These are phyloP conservation scores for Naumovozyma castellii DNA, from an alignment of 805 yeast genomes.

Conservation along the genomic window DNA sequence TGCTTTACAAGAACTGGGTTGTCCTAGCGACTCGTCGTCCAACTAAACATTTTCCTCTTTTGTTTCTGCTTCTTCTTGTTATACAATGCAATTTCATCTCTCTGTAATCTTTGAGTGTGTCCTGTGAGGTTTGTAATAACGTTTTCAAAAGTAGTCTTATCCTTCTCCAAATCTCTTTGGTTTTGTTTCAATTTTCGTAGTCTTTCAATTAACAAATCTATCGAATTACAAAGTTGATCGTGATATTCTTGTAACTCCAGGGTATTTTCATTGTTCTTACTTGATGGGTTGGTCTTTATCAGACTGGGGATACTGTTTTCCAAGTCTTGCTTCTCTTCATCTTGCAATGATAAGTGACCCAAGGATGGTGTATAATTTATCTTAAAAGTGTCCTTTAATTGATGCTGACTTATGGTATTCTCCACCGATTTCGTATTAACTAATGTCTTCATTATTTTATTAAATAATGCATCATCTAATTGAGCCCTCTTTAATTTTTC, in stretches of 20 bases:
- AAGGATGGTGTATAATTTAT: conserved; percentile 13
- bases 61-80: conserved; percentile 25
- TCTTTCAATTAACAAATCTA: conserved; percentile 20
- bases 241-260: conserved; percentile 13
- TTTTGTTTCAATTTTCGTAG: conserved; percentile 32
- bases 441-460: conserved; percentile 5
- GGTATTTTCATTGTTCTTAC: conserved; percentile 4
- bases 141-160: conserved; percentile 69
- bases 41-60: conserved; percentile 9
- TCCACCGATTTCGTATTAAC: too few species aligned
- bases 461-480: conserved; percentile 17
- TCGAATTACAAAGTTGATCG: conserved; percentile 21
- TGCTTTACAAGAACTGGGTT: too few species aligned
- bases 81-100: conserved; percentile 36
- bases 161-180: conserved; percentile 42
- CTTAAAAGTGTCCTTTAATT: conserved; percentile 15
- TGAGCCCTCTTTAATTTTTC: conserved; percentile 3
- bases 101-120: conserved; percentile 70
- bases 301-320: conserved; percentile 15
- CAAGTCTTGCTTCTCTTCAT: conserved; percentile 9
- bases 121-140: conserved; percentile 88
- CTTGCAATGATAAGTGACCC: conserved; percentile 10
- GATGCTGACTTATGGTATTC: neutral
- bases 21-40: too few species aligned
- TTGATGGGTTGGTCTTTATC: conserved; percentile 4